Percentiles rank a stretch among this genome's conserved stretches.
Conservation (phyloP, 495 filamentous ascomycete genomes). For the Monascus purpureus region DNA sequence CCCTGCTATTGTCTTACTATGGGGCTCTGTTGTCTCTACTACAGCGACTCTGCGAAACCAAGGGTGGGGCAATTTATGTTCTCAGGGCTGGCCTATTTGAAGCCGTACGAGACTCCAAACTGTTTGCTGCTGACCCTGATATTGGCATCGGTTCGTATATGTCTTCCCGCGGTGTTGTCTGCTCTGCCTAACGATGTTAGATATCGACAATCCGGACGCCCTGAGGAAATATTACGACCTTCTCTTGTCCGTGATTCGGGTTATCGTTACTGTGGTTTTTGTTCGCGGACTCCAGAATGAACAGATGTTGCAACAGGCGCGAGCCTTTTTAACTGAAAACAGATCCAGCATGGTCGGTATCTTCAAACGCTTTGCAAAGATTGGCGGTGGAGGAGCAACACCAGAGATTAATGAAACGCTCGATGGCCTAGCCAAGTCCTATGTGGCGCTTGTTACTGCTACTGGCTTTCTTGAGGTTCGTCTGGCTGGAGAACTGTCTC, state of each 20-base stretch:
- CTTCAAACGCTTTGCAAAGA: slow-evolving; percentile 79
- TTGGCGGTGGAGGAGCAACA: slow-evolving; percentile 38
- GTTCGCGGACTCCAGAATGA: slow-evolving; percentile 70
- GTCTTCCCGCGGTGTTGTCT: slow-evolving; percentile 4
- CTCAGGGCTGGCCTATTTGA: slow-evolving; percentile 83
- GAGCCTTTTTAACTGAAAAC: slow-evolving; percentile 65
- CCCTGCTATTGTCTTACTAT: slow-evolving; percentile 46
- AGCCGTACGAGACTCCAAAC: slow-evolving; percentile 56
- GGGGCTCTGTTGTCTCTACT: slow-evolving; percentile 70
- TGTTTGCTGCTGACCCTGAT: slow-evolving; percentile 89
- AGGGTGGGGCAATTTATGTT: slow-evolving; percentile 63
- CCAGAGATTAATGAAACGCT: slow-evolving; percentile 27
- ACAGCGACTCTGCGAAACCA: slow-evolving; percentile 68
- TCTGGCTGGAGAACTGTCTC: slow-evolving; percentile 4
- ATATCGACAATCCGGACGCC: slow-evolving; percentile 54
- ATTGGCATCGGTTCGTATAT: slow-evolving; percentile 56
- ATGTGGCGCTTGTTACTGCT: slow-evolving; percentile 41
- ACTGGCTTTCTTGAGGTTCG: slow-evolving; percentile 50
- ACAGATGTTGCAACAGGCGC: slow-evolving; percentile 55
- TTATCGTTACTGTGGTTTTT: slow-evolving; percentile 67
- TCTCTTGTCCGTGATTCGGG: slow-evolving; percentile 63
- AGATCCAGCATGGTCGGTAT: slow-evolving; percentile 67
- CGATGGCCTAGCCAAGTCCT: slow-evolving; percentile 44
- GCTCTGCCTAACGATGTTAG: slow-evolving; percentile 17
- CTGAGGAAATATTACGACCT: slow-evolving; percentile 72